A percentile compares a stretch with the other conserved stretches of the same genome.
These are phyloP conservation scores for Zhuliangozyma parablackwelliae DNA, from an alignment of 1,139 yeast species.

Conservation along the genomic window DNA sequence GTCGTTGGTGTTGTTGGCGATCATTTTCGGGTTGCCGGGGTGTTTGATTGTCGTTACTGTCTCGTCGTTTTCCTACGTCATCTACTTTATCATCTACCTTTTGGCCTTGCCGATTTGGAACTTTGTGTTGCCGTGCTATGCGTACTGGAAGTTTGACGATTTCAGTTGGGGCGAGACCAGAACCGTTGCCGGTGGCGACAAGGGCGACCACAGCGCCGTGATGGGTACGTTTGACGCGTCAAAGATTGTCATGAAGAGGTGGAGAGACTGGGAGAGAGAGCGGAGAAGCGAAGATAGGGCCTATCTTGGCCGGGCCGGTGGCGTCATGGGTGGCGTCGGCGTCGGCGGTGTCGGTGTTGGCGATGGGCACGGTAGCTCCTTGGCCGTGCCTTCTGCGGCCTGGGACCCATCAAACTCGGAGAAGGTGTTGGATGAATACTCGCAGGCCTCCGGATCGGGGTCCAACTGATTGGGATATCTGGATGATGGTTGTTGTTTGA, in stretches of 20 bases:
- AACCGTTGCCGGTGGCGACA: slow-evolving; percentile 69
- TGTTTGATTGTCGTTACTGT: slow-evolving; percentile 83
- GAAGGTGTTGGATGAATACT: slow-evolving; percentile 21
- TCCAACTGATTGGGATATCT: slow-evolving; percentile 2
- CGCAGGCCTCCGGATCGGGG: slow-evolving; percentile 20
- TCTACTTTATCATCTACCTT: slow-evolving; percentile 81
- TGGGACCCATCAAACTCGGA: slow-evolving; percentile 44
- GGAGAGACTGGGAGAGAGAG: slow-evolving; percentile 90
- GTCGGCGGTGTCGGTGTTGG: no score
- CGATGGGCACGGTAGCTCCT: slow-evolving; percentile 8
- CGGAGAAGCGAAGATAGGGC: slow-evolving; percentile 29
- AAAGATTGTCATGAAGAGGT: slow-evolving; percentile 80
- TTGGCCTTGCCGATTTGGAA: slow-evolving; percentile 93
- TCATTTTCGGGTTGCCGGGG: slow-evolving; percentile 90
- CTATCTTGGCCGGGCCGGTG: slow-evolving; percentile 32
- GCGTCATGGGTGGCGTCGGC: slow-evolving; percentile 23
- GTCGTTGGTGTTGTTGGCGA: slow-evolving; percentile 72
- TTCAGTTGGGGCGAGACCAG: slow-evolving; percentile 99
- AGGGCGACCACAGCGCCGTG: slow-evolving; percentile 59
- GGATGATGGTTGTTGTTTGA: no score
- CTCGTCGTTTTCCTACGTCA: slow-evolving; percentile 65
- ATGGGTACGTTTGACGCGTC: slow-evolving; percentile 89
- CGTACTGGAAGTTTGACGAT: slow-evolving; percentile 97
- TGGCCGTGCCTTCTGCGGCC: slow-evolving; percentile 41
- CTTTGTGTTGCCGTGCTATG: slow-evolving; percentile 81